Evolutionary conservation across 495 filamentous ascomycete species (phyloP), one percentile per base, ranked within the genome.

Genomic region (Daldinia decipiens): DNA sequence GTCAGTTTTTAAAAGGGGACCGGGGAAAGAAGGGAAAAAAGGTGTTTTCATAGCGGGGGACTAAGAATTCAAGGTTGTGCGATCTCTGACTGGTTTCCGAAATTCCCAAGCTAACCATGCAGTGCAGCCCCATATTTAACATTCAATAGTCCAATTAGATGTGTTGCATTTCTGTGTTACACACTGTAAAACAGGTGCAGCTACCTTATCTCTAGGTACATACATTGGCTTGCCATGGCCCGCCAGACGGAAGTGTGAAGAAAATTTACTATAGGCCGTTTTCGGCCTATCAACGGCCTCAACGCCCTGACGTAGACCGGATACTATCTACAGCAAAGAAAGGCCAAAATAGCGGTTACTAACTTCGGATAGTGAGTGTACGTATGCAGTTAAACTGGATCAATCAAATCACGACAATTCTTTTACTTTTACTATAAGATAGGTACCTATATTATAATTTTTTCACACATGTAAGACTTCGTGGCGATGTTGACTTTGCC

Each of bases 31-130:
- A 62, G n/a, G n/a, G 54, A 27, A 65, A 61, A 56, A 65, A 65
- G 43, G 59, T 63, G 47, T 59, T 71, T 61, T 63, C 65, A 65
- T 65, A 65, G 70, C 60, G 70, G 70, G 70, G 70, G 40, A 60
- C 51, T 39, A 67, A 56, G 59, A 40, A 45, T 50, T 52, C n/a
- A 36, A 59, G 51, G n/a, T 47, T 61, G 61, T 67, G 60, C 38
- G 64, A 68, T 72, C 54, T 68, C 54, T 68, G 65, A 72, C 65
- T 72, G 65, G 70, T 68, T 68, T 72, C 70, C 65, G 60, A 68
- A 50, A 50, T 29, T 43, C 47, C 31, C 47, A 64, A 68, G 24
- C 59, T 72, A 72, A 21, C 51, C 31, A 59, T 67, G 43, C 43
- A 52, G 34, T 36, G 4, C 1, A 13, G 54, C 64, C 39, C 68